Base-by-base conservation (phyloP, 805 yeast species). In the Saccharomyces jurei region DNA sequence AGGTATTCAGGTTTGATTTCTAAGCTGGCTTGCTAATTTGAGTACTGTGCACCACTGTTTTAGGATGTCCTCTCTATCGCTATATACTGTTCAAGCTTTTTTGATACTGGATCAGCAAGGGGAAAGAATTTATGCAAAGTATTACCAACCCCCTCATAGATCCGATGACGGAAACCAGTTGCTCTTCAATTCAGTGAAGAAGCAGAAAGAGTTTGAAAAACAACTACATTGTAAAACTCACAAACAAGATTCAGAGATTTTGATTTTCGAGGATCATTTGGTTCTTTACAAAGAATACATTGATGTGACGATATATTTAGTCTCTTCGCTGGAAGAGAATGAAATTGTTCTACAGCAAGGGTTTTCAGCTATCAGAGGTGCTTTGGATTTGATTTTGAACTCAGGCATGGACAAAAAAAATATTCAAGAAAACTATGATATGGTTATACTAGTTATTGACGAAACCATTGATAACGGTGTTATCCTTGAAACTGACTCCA, bases 381-480 rank as follows among this genome's bases (percentile, higher is more conserved):
- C 96, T 11, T 74, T 94, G 58, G 92, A 86, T 61, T 82, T 88
- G 56, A 78, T 91, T 50, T 75, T 91, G 57, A 79, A 74, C 58
- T 62, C 67, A 41, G 77, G 87, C 13, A 75, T 91, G 58, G 98
- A 94, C 71, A 88, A 84, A 69, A 78, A 83, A 60, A 80, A 91
- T 2, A 74, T 92, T 49, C 80, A 84, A 63, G 96, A 88, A 60
- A 81, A 85, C 68, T 94, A 86, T 68, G 99, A 94, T 71, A 77
- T 88, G 77, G 86, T 90, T 41, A 77, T 89, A 48, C 78, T 94
- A 69, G 88, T 95, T 3, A 80, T 91, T 48, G 99, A 94, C 70
- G 98, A 94, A 72, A 80, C 95, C 9, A 77, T 94, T 50, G 99
- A 94, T 68, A 96, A 91, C 67, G 99, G 98, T 46, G 82, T 94